Base-by-base conservation (phyloP, 1,139 yeast species). In the Magnusiomyces ingens region DNA sequence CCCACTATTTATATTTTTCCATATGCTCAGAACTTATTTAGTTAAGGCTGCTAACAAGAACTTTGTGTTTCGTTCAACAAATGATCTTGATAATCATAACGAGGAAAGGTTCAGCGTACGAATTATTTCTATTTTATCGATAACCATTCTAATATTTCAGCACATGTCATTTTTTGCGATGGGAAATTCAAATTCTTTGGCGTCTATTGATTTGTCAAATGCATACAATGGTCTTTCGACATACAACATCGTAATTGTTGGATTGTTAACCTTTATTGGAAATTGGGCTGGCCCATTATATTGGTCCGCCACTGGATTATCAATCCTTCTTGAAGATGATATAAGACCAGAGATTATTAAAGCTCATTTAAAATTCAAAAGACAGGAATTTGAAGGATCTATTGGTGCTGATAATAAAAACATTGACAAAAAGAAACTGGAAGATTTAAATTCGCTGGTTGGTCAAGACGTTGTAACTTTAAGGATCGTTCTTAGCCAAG, bases 111-210 rank as follows among this genome's bases (percentile, higher is more conserved):
- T 40, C 55, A 58, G 51, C 48, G 54, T 29, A 22, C 42, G 50
- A 47, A 55, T 44, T 26, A 59, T 61, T n/a, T 57, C 64, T 1
- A 54, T 62, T 17, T 53, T 61, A 38, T 55, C 63, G 19, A 57
- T 70, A 8, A 58, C 69, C 36, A 59, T 62, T 2, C 52, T 71
- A 10, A 57, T 78, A 6, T 62, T 88, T 49, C 95, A 90, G 65
- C 84, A 88, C 60, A 73, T 89, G 48, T 73, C 93, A 0, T 93
- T 91, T 65, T 93, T 88, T 71, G 87, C 89, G 12, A 77, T 85
- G 70, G 98, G 98, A 0, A 89, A 88, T 54, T 90, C 98, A 0
- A 93, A 93, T 64, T 90, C 96, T 50, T 76, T 93, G 61, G 94
- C 97, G 0, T 85, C 97, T 0, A 82, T 93, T 22, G 97, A 93